phyloP scores from a whole-genome alignment of 176 grass and related monocot genomes.

The Carex cristatella region DNA sequence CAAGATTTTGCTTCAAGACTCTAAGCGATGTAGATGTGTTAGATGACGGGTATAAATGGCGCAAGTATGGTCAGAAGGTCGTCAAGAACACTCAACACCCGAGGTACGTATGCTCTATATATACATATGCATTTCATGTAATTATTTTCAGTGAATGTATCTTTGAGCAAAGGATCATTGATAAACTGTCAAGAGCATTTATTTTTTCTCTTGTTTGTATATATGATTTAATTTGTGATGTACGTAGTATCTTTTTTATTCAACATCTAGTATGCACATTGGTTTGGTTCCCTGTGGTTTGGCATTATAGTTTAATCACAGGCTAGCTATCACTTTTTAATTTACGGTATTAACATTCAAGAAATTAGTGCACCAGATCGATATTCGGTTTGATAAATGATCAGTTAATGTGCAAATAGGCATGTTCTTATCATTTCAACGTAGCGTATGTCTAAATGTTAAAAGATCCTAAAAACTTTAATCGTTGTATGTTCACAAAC shows the following conservation, averaged over 20 bases:
- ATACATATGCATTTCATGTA: neutral
- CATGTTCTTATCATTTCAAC: neutral
- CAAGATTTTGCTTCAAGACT: conserved; percentile 99
- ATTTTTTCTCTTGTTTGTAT: neutral
- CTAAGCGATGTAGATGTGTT: conserved; percentile 97
- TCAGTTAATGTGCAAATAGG: neutral
- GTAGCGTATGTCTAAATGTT: neutral
- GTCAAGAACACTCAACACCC: conserved; percentile 99
- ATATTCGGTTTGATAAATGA: neutral
- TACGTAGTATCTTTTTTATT: neutral
- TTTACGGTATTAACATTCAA: neutral
- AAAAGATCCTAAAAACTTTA: neutral
- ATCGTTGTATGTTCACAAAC: neutral
- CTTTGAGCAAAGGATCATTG: neutral
- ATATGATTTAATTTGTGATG: neutral
- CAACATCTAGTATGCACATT: neutral
- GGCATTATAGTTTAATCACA: neutral
- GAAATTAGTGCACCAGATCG: neutral
- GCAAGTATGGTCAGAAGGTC: conserved; percentile 98
- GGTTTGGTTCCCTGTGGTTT: neutral
- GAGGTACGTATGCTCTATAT: conserved; percentile 40
- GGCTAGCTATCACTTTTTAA: neutral
- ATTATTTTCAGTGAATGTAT: neutral
- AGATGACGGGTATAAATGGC: conserved; percentile 99
- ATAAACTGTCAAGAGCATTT: neutral